phyloP scores from a whole-genome alignment of 345 rosid species.

The Garcia nutans region DNA sequence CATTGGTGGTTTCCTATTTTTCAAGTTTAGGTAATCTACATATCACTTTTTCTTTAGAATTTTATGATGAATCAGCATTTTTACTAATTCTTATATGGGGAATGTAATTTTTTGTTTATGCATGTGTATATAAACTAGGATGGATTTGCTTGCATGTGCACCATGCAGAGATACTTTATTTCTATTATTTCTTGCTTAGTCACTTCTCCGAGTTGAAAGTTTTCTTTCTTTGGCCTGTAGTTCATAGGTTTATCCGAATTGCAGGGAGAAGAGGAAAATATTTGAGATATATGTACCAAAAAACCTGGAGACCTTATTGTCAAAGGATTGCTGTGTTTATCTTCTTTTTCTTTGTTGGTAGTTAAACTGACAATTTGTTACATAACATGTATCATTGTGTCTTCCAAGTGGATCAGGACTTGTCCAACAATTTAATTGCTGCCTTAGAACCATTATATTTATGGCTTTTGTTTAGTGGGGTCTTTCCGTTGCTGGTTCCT shows the following conservation, averaged over 20 bases:
- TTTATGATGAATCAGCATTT: constrained; percentile 6
- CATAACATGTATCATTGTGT: background rate
- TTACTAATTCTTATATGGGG: constrained; percentile 1
- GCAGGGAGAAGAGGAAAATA: background rate
- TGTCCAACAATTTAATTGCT: background rate
- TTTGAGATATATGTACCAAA: background rate
- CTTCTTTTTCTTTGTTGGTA: background rate
- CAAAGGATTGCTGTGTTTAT: background rate
- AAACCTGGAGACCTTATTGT: background rate
- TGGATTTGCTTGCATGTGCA: background rate
- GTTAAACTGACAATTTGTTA: background rate
- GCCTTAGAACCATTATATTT: background rate
- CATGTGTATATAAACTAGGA: background rate
- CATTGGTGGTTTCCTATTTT: constrained; percentile 83
- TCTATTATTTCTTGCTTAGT: background rate
- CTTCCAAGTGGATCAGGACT: background rate
- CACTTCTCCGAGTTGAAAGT: background rate
- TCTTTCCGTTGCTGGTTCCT: background rate
- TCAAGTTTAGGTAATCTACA: constrained; percentile 62
- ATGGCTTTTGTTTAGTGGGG: background rate
- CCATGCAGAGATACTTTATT: constrained; percentile 3
- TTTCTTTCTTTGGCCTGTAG: background rate
- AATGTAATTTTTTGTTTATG: background rate
- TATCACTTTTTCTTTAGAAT: constrained; percentile 9
- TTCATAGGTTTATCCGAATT: background rate